Evolutionary conservation across 208 protist genomes (phyloP).

Genomic region (Strigomonas culicis): DNA sequence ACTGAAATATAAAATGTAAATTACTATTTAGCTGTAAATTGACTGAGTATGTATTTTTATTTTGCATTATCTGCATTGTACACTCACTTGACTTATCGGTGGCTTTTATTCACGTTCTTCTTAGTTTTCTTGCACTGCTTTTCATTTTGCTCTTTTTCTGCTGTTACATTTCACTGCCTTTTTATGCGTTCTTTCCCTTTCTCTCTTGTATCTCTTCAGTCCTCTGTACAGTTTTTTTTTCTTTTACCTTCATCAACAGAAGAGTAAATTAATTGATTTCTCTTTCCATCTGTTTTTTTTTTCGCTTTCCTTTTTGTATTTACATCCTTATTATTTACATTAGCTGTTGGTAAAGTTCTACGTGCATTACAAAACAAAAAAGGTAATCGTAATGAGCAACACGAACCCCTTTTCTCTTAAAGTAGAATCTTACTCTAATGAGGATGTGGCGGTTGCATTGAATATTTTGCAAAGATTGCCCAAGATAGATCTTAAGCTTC

Average conservation of each 20-base stretch:
- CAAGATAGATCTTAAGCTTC: conserved; percentile 9
- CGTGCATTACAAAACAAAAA: neutral
- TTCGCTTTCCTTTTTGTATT: neutral
- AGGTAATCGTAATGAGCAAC: too few species aligned
- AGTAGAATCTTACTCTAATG: conserved; percentile 12
- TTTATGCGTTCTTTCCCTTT: conserved; percentile 2
- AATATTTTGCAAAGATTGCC: conserved; percentile 21
- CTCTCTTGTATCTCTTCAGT: neutral
- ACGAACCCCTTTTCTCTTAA: neutral
- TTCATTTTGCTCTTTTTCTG: conserved; percentile 12
- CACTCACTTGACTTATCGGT: neutral
- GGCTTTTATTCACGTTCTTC: conserved; percentile 1
- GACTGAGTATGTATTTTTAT: too few species aligned
- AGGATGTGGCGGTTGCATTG: conserved; percentile 21
- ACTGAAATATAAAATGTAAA: too few species aligned
- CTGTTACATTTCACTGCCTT: conserved; percentile 5
- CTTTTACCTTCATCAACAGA: neutral
- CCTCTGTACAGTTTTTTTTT: neutral
- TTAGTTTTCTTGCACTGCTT: neutral
- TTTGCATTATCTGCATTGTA: neutral
- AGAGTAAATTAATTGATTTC: neutral
- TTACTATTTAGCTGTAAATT: too few species aligned
- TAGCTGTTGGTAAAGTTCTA: too few species aligned
- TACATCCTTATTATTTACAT: neutral
- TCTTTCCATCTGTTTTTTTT: neutral